Evolutionary conservation across 306 rosid genomes (phyloP), one percentile per base, ranked within the genome.

Genomic region (Prunus fruticosa): DNA sequence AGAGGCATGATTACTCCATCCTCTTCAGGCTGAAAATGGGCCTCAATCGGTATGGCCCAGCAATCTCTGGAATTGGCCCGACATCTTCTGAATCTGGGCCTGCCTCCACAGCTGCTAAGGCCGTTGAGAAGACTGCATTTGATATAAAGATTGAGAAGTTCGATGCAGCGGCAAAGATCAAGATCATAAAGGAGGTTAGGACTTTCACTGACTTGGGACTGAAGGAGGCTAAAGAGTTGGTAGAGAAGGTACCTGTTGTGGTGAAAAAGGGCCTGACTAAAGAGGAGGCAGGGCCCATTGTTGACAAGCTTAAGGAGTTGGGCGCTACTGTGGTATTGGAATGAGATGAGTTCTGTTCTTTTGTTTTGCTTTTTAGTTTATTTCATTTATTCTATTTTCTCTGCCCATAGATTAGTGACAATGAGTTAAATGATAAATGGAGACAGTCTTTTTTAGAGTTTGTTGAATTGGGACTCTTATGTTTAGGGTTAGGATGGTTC

Each of bases 221-320:
- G 56, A 85, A 85, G 69, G 89, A 85, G 69, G 89, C 89, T 47
- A 85, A 85, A 74, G 89, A 85, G 41, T 76, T 85, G 82, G 89
- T 85, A 61, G 86, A 85, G 69, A 85, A 85, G 79, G 89, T 60
- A 27, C 89, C 89, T 12, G 80, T 70, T 45, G 86, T 85, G 65
- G 57, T 85, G 73, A 85, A 79, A 80, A 85, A 76, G 66, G 89
- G 89, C 18, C 28, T 85, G 73, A 76, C 86, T 45, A 82, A 85
- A 69, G 89, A 82, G 69, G 84, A 85, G 43, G 89, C 82, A 1
- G 75, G 64, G 51, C 83, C 86, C 5, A 85, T 85, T 23, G 28
- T 79, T 46, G 86, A 79, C 62, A 85, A 79, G 89, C 89, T 85
- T 23, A 85, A 85, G 81, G 84, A 78, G 62, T 85, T 82, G 70